Evolutionary conservation across 208 protist species (phyloP).

Genomic region (Acanthamoeba royreba): DNA sequence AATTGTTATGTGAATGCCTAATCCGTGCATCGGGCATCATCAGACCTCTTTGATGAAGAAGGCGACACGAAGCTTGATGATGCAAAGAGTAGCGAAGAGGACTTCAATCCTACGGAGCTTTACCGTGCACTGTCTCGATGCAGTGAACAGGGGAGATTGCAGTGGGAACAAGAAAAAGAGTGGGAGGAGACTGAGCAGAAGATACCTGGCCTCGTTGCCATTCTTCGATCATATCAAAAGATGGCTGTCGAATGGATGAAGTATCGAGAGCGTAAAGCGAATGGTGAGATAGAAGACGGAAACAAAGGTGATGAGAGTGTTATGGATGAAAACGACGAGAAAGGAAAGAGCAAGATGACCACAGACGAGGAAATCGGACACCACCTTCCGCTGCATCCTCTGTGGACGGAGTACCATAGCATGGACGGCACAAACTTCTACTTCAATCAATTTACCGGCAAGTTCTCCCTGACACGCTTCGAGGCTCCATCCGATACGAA

Average conservation of each 20-base stretch:
- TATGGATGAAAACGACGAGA: too few relatives aligned
- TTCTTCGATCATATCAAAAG: neutral
- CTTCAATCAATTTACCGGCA: slow-evolving; percentile 17
- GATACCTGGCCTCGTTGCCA: neutral
- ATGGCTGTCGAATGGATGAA: slow-evolving; percentile 5
- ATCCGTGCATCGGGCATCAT: too few relatives aligned
- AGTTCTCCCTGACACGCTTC: neutral
- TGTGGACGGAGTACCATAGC: neutral
- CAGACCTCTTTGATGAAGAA: neutral
- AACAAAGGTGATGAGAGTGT: slow-evolving; percentile 2
- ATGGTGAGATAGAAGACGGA: neutral
- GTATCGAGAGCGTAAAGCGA: neutral
- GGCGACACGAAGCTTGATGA: too few relatives aligned
- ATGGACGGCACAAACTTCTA: neutral
- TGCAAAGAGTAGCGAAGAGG: too few relatives aligned
- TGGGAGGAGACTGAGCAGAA: neutral
- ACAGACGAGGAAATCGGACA: too few relatives aligned
- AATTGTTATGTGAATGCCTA: too few relatives aligned
- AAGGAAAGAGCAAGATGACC: neutral
- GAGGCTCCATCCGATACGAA: neutral
- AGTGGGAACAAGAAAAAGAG: neutral
- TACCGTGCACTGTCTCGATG: neutral
- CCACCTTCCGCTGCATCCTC: neutral
- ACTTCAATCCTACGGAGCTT: neutral
- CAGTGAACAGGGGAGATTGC: neutral